Evolutionary conservation across 2,329 filamentous ascomycete species (phyloP).

Genomic region (Penicillium sp.): DNA sequence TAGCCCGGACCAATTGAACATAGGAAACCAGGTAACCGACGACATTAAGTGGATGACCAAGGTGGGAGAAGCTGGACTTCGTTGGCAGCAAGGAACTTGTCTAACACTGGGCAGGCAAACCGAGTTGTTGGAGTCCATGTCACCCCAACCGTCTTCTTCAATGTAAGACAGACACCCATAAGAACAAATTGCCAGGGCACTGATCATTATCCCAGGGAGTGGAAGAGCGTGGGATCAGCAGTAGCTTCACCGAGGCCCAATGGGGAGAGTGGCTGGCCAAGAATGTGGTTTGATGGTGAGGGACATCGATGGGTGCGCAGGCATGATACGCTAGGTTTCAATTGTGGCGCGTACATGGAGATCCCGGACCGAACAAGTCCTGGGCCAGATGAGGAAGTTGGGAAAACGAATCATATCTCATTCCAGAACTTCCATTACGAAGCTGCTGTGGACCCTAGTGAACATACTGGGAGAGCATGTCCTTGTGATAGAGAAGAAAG

Average conservation of each 20-base stretch:
- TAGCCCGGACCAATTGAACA: slow-evolving; percentile 70
- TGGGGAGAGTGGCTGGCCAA: slow-evolving; percentile 82
- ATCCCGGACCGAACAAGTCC: slow-evolving; percentile 15
- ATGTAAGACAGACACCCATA: slow-evolving; percentile 51
- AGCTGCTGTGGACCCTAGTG: slow-evolving; percentile 27
- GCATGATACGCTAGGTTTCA: slow-evolving; percentile 1
- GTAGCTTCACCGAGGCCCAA: slow-evolving; percentile 74
- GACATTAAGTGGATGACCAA: slow-evolving; percentile 85
- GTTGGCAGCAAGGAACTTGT: background rate
- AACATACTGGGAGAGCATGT: slow-evolving; percentile 23
- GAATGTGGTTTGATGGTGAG: slow-evolving; percentile 55
- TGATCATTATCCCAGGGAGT: slow-evolving; percentile 55
- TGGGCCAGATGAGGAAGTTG: slow-evolving; percentile 14
- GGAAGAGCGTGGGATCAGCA: slow-evolving; percentile 76
- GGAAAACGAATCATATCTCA: slow-evolving; percentile 32
- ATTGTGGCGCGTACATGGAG: slow-evolving; percentile 4
- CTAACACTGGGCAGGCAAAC: slow-evolving; percentile 49
- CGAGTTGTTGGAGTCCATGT: slow-evolving; percentile 83
- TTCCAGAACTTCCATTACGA: slow-evolving; percentile 32
- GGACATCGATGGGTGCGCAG: background rate
- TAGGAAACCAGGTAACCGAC: slow-evolving; percentile 78
- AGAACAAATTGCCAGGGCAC: slow-evolving; percentile 10
- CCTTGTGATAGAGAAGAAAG: slow-evolving; percentile 14
- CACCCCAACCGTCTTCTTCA: slow-evolving; percentile 84
- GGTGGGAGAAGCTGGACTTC: slow-evolving; percentile 44